Percentiles rank a stretch among this genome's conserved stretches.
phyloP scores from a whole-genome alignment of 495 filamentous ascomycete species.

The Penicillium mononematosum region DNA sequence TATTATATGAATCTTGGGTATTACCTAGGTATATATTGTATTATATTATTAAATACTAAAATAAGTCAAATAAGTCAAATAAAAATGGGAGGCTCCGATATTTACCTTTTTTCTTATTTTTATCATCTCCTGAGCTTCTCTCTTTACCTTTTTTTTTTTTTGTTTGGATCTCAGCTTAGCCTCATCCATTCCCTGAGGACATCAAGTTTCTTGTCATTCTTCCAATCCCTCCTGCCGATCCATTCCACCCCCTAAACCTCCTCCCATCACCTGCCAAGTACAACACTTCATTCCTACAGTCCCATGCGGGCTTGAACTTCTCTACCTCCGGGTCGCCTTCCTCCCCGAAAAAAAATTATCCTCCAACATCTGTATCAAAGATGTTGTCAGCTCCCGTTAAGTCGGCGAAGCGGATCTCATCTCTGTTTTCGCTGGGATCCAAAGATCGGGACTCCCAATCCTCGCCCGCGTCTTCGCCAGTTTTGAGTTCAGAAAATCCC shows the following conservation, averaged over 20 bases:
- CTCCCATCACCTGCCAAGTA: slow-evolving; percentile 14
- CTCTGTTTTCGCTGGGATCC: slow-evolving; percentile 45
- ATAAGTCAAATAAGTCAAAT: background rate
- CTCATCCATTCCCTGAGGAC: slow-evolving; percentile 6
- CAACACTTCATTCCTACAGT: slow-evolving; percentile 19
- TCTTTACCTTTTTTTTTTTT: slow-evolving; percentile 5
- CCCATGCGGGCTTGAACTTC: slow-evolving; percentile 23
- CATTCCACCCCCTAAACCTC: slow-evolving; percentile 34
- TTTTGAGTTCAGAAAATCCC: slow-evolving; percentile 18
- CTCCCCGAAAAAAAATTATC: slow-evolving; percentile 3
- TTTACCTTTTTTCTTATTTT: background rate
- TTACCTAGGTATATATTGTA: background rate
- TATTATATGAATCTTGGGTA: background rate
- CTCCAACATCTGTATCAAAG: slow-evolving; percentile 15
- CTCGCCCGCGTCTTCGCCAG: slow-evolving; percentile 15
- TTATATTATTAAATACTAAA: background rate
- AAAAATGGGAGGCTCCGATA: slow-evolving; percentile 1
- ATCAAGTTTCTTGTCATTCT: slow-evolving; percentile 29
- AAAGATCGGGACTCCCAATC: slow-evolving; percentile 34
- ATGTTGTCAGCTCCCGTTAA: slow-evolving; percentile 52
- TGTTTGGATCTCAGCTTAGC: slow-evolving; percentile 6
- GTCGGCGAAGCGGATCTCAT: slow-evolving; percentile 51
- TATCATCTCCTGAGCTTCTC: background rate
- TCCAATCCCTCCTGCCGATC: slow-evolving; percentile 47
- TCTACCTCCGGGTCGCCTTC: slow-evolving; percentile 10